These are phyloP conservation scores for Aspergillus coremiiformis DNA, from an alignment of 495 filamentous ascomycete species.

Conservation along the genomic window DNA sequence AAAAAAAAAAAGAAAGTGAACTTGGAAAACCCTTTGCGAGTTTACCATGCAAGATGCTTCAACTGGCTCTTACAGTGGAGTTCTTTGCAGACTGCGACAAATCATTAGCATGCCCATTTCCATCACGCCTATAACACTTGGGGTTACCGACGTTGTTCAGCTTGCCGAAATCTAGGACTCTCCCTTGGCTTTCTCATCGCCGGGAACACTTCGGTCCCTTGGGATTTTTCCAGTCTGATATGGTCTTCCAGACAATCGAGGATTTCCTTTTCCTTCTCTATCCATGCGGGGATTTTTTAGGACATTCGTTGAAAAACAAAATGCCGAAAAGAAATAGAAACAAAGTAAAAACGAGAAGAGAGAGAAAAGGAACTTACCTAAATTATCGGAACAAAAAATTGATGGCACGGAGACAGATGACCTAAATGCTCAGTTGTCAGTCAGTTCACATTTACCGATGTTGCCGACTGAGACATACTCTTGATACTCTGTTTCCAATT, in stretches of 20 bases:
- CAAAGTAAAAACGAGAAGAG: background rate
- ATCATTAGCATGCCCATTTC: background rate
- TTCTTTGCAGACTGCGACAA: conserved; percentile 27
- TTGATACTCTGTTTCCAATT: conserved; percentile 12
- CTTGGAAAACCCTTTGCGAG: no score
- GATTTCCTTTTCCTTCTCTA: conserved; percentile 9
- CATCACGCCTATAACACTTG: background rate
- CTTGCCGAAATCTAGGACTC: conserved; percentile 26
- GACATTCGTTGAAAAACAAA: background rate
- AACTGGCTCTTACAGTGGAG: conserved; percentile 19
- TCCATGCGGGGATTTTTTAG: background rate
- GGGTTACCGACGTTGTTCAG: conserved; percentile 28
- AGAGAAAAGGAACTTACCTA: background rate
- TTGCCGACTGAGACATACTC: background rate
- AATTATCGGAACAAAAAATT: background rate
- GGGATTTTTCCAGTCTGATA: conserved; percentile 21
- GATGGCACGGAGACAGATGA: background rate
- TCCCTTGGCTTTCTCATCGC: conserved; percentile 26
- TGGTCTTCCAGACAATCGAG: conserved; percentile 23
- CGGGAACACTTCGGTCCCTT: conserved; percentile 21
- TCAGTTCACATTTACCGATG: background rate
- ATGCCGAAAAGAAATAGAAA: background rate
- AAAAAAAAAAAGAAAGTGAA: no score
- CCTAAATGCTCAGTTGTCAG: background rate
- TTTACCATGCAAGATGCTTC: conserved; percentile 8